Evolutionary conservation across 768 basidiomycete genomes (phyloP).

Genomic region (Tricholoma flavovirens): DNA sequence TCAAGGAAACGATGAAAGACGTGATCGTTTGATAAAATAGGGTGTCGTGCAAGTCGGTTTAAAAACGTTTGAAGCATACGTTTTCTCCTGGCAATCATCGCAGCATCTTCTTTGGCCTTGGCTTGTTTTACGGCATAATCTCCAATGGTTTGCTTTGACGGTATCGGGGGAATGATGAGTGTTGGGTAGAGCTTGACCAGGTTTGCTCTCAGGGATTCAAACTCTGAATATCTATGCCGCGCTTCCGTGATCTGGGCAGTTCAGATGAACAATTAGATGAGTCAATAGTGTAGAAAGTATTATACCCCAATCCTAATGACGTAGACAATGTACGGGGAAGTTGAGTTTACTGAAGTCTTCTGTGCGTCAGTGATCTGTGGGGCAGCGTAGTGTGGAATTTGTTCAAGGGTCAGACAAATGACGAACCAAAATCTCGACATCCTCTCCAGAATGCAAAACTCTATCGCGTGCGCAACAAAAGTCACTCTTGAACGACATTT

Average conservation of each 20-base stretch:
- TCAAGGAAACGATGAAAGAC: constrained; percentile 95
- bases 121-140: constrained; percentile 97
- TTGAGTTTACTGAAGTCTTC: constrained; percentile 89
- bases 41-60: constrained; percentile 83
- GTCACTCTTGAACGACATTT: constrained; percentile 60
- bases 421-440: constrained; percentile 72
- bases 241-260: constrained; percentile 65
- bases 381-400: not conserved
- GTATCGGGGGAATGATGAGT: constrained; percentile 94
- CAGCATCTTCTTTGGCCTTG: constrained; percentile 93
- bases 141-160: constrained; percentile 90
- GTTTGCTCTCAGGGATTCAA: constrained; percentile 83
- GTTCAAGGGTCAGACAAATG: not conserved
- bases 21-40: constrained; percentile 93
- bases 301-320: constrained; percentile 83
- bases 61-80: constrained; percentile 95
- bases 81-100: constrained; percentile 87
- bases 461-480: constrained; percentile 75
- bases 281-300: constrained; percentile 4
- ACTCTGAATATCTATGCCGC: constrained; percentile 93
- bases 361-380: constrained; percentile 87
- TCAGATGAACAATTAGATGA: not conserved
- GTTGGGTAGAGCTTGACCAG: constrained; percentile 91
- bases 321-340: constrained; percentile 90
- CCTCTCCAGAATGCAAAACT: constrained; percentile 77